phyloP scores from a whole-genome alignment of 306 rosid genomes.

The Dicorynia guianensis region DNA sequence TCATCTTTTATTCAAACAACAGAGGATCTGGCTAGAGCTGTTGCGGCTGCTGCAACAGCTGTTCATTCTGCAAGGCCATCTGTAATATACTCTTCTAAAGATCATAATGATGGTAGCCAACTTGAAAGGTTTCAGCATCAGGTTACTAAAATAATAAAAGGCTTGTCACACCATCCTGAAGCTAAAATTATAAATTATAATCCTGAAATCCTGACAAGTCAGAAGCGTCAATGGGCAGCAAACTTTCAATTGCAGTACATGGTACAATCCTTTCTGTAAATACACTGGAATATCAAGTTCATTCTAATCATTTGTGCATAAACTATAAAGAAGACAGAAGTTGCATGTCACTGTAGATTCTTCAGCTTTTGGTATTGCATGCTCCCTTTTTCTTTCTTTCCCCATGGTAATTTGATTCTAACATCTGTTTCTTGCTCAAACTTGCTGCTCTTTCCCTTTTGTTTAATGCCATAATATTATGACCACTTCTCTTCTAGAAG shows the following conservation, averaged over 20 bases:
- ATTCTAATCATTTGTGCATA: not conserved
- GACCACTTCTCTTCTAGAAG: not conserved
- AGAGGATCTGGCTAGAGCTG: conserved; percentile 86
- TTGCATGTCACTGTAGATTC: conserved; percentile 39
- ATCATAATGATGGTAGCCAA: conserved; percentile 69
- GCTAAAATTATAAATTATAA: conserved; percentile 66
- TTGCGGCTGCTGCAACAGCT: conserved; percentile 65
- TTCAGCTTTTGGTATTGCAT: conserved; percentile 2
- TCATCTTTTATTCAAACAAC: conserved; percentile 63
- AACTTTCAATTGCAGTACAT: conserved; percentile 76
- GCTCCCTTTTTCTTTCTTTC: not conserved
- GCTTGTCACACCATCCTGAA: conserved; percentile 71
- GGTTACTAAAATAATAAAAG: conserved; percentile 71
- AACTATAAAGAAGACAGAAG: conserved; percentile 9
- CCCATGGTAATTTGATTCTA: not conserved
- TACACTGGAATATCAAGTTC: conserved; percentile 18
- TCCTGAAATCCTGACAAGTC: conserved; percentile 89
- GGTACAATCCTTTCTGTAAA: conserved; percentile 39
- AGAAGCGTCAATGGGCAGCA: conserved; percentile 95
- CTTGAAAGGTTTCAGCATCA: conserved; percentile 80
- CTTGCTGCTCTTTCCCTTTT: conserved; percentile 25
- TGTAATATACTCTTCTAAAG: conserved; percentile 72
- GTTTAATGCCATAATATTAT: not conserved
- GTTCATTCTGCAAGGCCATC: conserved; percentile 74
- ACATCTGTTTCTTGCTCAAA: not conserved